Base-by-base conservation (phyloP, 1,139 yeast genomes). In the Debaryomyces sp. region DNA sequence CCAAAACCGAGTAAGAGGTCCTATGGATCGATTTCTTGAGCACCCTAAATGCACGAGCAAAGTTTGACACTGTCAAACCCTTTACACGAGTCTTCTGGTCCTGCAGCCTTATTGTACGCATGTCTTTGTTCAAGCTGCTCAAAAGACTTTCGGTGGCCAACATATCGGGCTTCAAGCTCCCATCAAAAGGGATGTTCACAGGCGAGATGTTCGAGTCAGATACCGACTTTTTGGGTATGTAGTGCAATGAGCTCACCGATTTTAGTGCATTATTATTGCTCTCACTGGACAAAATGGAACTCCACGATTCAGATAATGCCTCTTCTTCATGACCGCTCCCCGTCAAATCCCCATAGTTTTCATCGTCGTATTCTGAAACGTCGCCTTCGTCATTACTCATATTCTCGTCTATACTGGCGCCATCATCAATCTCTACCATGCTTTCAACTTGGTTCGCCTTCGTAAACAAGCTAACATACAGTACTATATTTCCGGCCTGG, bases 11-110 rank as follows among this genome's bases (percentile, higher is more conserved):
- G 34, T 30, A 33, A 5, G 47, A 41, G 13, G 50, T 42, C 18
- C 40, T 40, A 21, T 44, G 39, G 9, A 49, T 46, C 3, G 50
- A 30, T 35, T 47, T 54, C 42, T 46, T 54, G 37, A 52, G 46
- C 26, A 39, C 47, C 37, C 51, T 56, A 1, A 59, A 42, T 8
- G 64, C 60, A 7, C 51, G 47, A 3, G 62, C 49, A 30, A 58
- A 49, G 39, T 61, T 59, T 2, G 63, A 57, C 32, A 54, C 56
- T n/a, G 53, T 12, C 15, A 30, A 23, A 10, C 33, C 24, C 29
- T 23, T 33, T 12, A 33, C 23, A 36, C 26, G 26, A 21, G 9
- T 24, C 10, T n/a, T 10, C 15, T 35, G 15, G n/a, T 21, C 4
- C 21, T n/a, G 38, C 38, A 35, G 13, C 6, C 12, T 21, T 7